Base-by-base conservation (phyloP, 2,329 filamentous ascomycete genomes). In the Pestalotiopsis sp. region DNA sequence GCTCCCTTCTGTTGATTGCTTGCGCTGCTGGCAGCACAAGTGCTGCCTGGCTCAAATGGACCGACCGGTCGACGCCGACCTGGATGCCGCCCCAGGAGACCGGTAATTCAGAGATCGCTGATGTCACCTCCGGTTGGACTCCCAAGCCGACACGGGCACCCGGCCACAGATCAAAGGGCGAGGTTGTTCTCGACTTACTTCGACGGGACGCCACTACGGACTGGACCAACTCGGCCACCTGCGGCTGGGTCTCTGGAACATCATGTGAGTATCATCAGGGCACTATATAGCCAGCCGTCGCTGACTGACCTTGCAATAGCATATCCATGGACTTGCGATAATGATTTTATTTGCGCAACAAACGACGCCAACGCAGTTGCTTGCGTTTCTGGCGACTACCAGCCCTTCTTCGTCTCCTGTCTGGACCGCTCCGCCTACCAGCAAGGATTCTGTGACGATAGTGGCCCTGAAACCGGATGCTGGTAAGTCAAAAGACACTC, bases 311-410 rank as follows among this genome's bases (percentile, higher is more conserved):
- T 39, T 11, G 13, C 27, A 3, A 41, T 14, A 79, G 77, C 76
- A 5, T 71, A 70, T 9, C 65, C 77, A 0, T 71, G 72, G 52
- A 66, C 66, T n/a, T 79, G 77, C 38, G 73, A 61, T 1, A 58
- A 66, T 1, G 68, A 65, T 27, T 74, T 70, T 9, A 72, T 70
- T 17, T 78, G 77, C 52, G 70, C 74, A 5, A 83, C 80, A 2
- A 79, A 82, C 70, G 66, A 60, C 1, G 66, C 77, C 17, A 70
- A 80, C n/a, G 75, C 79, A 49, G 79, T 83, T 31, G 80, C 74
- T 7, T 83, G 81, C 68, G 75, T 70, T 2, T 76, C 77, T 0
- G 61, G 73, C 2, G 77, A 76, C 0, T 68, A 72, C 4, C 72
- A 71, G 6, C 75, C 75, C 0, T 81, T 82, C 68, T 82, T 73